Evolutionary conservation across 139 green algal species (phyloP), one percentile per base, ranked within the genome.

Genomic region (Tetradesmus lagerheimii): DNA sequence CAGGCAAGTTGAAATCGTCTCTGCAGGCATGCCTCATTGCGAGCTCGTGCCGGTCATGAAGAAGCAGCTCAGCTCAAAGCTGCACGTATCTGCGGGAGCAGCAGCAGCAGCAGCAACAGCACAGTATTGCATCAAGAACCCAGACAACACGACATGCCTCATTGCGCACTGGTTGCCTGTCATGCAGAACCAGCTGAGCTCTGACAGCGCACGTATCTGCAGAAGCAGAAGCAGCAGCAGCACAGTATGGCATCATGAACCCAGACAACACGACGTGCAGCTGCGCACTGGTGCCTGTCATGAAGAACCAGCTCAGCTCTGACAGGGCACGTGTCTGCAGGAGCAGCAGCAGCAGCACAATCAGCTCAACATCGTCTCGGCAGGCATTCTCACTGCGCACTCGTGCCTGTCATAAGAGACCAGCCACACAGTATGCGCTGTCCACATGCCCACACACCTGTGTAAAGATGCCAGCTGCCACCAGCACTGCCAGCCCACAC

Each of bases 131-230:
- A 14, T 8, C 43, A 50, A 8, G 4, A n/a, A 35, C 14, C 25
- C 8, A 4, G 8, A 8, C 4, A 50, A 14, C 43, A 8, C 8
- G 80, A 6, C 35, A 23, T 4, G 4, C 25, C n/a, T n/a, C n/a
- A n/a, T 89, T 96, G 94, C 0, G 91, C 64, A 8, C 34, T 41
- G 0, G 94, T n/a, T 94, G 83, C 94, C 94, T 0, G 79, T 75
- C 62, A 93, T 83, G 87, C 95, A 94, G 74, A 96, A 92, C 83
- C 87, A 94, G 67, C n/a, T n/a, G n/a, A n/a, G n/a, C 45, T 12
- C 45, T 12, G 14, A 57, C 45, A 57, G 11, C 45, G n/a, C n/a
- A n/a, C n/a, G n/a, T n/a, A n/a, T n/a, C n/a, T n/a, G n/a, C n/a
- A n/a, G n/a, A n/a, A n/a, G 14, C 11, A 57, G 14, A 57, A 57